Percentiles rank a stretch among this genome's conserved stretches.
phyloP scores from a whole-genome alignment of 2,329 filamentous ascomycete species.

The Venturia effusa region DNA sequence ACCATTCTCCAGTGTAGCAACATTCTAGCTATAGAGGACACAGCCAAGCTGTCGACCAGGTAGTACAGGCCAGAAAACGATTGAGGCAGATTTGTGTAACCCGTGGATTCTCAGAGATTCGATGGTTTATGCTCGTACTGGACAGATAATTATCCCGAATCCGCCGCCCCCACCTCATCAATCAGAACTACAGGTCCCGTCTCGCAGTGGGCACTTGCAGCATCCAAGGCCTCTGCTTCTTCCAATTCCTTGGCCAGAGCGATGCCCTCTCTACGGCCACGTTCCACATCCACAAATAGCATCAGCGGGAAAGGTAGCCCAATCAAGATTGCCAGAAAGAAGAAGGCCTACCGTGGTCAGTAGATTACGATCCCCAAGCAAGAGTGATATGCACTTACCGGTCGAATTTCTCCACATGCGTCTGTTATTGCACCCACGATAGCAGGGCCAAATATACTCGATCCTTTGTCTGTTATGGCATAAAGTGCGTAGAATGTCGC shows the following conservation, averaged over 20 bases:
- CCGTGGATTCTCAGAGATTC: neutral
- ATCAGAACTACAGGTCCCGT: neutral
- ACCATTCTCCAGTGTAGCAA: neutral
- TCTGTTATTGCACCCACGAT: conserved; percentile 93
- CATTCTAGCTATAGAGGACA: neutral
- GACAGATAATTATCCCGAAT: neutral
- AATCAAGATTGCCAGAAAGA: conserved; percentile 80
- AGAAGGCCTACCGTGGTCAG: conserved; percentile 52
- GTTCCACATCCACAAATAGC: conserved; percentile 71
- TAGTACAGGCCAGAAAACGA: neutral
- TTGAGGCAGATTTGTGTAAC: neutral
- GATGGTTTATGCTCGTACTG: neutral
- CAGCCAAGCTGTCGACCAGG: neutral
- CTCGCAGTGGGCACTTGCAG: neutral
- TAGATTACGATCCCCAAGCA: neutral
- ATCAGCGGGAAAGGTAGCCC: conserved; percentile 76
- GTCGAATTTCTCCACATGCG: conserved; percentile 39
- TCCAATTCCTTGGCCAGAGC: conserved; percentile 29
- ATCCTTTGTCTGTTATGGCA: conserved; percentile 95
- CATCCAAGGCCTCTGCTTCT: conserved; percentile 11
- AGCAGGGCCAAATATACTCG: conserved; percentile 83
- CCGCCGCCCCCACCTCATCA: conserved; percentile 5
- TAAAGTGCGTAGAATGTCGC: conserved; percentile 95
- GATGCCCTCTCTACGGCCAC: conserved; percentile 32
- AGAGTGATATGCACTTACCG: conserved; percentile 21